Evolutionary conservation across 192 early-diverging fungal species (phyloP).

Genomic region (Gaertneriomyces semiglobifer): DNA sequence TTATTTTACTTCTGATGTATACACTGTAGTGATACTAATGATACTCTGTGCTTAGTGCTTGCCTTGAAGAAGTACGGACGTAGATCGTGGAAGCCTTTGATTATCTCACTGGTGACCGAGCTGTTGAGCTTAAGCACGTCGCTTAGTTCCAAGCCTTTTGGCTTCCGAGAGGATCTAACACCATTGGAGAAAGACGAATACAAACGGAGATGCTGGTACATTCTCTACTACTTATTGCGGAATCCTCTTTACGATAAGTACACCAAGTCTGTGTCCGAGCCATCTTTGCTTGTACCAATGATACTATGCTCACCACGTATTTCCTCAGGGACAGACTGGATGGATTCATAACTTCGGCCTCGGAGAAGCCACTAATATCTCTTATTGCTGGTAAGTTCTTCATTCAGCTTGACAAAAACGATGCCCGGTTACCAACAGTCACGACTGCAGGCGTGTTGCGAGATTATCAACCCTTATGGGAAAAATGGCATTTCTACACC

Average conservation of each 20-base stretch:
- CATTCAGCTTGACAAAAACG: not conserved
- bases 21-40: not conserved
- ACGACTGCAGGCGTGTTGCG: conserved; percentile 51
- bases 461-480: conserved; percentile 89
- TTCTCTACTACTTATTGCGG: conserved; percentile 80
- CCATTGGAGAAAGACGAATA: conserved; percentile 77
- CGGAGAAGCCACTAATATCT: conserved; percentile 72
- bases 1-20: not conserved
- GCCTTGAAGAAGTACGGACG: conserved; percentile 70
- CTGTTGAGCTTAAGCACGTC: conserved; percentile 14
- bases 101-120: conserved; percentile 76
- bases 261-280: conserved; percentile 55
- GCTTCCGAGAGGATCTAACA: conserved; percentile 33
- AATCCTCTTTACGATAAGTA: conserved; percentile 78
- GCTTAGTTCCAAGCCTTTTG: not conserved
- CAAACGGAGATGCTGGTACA: conserved; percentile 64
- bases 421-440: too few species aligned
- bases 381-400: conserved; percentile 58
- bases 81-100: conserved; percentile 79
- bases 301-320: not conserved
- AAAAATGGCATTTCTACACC: conserved; percentile 87
- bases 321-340: conserved; percentile 55
- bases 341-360: conserved; percentile 59
- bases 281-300: conserved; percentile 5
- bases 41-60: conserved; percentile 51